Evolutionary conservation across 2,329 filamentous ascomycete species (phyloP).

Genomic region (Mariannaea sp.): DNA sequence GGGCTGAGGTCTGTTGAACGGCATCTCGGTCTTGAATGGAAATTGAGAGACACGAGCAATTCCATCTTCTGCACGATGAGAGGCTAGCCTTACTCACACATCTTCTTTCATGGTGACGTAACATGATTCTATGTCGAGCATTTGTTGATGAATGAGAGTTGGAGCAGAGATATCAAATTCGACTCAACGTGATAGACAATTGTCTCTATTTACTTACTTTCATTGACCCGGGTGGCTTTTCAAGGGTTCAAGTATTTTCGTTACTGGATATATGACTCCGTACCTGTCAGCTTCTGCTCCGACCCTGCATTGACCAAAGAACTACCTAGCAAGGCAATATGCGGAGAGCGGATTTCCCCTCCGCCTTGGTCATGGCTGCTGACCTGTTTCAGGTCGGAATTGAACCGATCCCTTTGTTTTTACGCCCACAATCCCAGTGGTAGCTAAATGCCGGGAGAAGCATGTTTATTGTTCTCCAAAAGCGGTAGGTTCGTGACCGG

Average conservation of each 20-base stretch:
- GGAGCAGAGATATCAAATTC: constrained; percentile 1
- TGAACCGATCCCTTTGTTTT: constrained; percentile 17
- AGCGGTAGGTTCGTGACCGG: constrained; percentile 30
- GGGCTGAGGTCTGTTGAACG: constrained; percentile 20
- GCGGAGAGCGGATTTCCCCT: constrained; percentile 17
- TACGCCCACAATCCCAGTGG: constrained; percentile 17
- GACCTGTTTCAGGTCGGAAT: constrained; percentile 35
- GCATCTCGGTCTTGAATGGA: constrained; percentile 27
- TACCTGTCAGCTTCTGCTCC: constrained; percentile 18
- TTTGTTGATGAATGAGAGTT: constrained; percentile 16
- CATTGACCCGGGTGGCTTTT: no score
- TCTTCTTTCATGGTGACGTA: neutral
- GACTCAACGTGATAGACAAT: no score
- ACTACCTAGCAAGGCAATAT: constrained; percentile 21
- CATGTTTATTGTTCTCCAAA: constrained; percentile 20
- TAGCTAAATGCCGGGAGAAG: constrained; percentile 18
- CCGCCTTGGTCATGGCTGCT: constrained; percentile 20
- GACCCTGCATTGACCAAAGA: constrained; percentile 30
- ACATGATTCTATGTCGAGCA: constrained; percentile 2
- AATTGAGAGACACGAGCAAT: constrained; percentile 23
- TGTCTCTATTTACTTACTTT: constrained; percentile 17
- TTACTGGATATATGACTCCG: constrained; percentile 12
- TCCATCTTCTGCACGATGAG: neutral
- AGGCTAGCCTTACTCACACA: constrained; percentile 5
- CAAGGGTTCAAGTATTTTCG: no score